Evolutionary conservation across 2,329 filamentous ascomycete genomes (phyloP), one percentile per base, ranked within the genome.

Genomic region (Trichoderma afroharzianum): DNA sequence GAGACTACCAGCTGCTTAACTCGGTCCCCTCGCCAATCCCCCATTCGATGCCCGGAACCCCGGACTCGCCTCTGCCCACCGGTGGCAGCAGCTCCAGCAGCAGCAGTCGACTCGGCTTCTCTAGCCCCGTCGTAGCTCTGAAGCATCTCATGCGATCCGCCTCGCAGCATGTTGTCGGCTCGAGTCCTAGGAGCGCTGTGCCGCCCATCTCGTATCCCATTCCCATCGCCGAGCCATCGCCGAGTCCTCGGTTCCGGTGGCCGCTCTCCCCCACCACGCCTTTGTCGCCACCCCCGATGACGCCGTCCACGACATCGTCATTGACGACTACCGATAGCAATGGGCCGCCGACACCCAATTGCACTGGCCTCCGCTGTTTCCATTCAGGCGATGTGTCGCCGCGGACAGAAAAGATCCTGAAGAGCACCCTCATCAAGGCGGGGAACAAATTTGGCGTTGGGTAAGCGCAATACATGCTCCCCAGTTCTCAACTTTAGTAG

Each of bases 1-100:
- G 85, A 59, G 87, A 89, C 71, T 86, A 88, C 74, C 86, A 89
- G 76, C 80, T 89, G 8, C 86, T 86, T n/a, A 74, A 77, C 59
- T 73, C 77, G 70, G 30, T 76, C 59, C 73, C 77, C 24, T 73
- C 78, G 15, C 71, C 74, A 30, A 70, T 21, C 18, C 18, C 66
- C 63, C 73, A 76, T 0, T 73, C 76, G 0, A 63, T 53, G 26
- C 61, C 81, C 3, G 74, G 78, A 4, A 80, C 80, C 21, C 77
- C 80, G 6, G 50, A 71, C 21, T 77, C 79, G 12, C 78, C 74
- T 11, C 71, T 73, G 8, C 62, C 71, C 26, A 71, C 73, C 47
- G 70, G 74, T 39, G 59, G 73, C 33, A 70, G 71, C 26, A 70
- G 71, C 26, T 58, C n/a, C 36, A 33, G 39, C 50, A 76, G 76